A percentile compares a stretch with the other conserved stretches of the same genome.
phyloP scores from a whole-genome alignment of 1,284 basidiomycete species.

The Xanthoconium separans region DNA sequence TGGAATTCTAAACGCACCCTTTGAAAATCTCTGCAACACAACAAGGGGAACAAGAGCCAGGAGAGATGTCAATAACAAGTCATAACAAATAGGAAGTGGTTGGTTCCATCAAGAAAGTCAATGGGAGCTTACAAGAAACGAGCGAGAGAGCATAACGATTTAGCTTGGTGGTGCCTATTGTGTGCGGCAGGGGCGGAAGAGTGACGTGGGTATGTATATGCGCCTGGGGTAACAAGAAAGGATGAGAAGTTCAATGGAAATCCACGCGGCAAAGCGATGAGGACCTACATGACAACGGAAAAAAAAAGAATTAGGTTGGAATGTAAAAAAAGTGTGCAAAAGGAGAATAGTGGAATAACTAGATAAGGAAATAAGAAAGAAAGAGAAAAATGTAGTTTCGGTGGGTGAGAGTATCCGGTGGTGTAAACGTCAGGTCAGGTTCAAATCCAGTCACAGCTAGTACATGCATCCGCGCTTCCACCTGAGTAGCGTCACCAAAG shows the following conservation, averaged over 20 bases:
- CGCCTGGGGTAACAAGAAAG: conserved; percentile 24
- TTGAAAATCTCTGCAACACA: conserved; percentile 5
- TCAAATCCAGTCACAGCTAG: conserved; percentile 15
- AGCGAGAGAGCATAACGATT: conserved; percentile 28
- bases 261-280: conserved; percentile 22
- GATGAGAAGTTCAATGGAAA: conserved; percentile 8
- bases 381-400: conserved; percentile 11
- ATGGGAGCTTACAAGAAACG: conserved; percentile 21
- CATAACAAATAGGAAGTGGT: conserved; percentile 17
- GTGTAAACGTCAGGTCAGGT: conserved; percentile 16
- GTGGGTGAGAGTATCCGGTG: conserved; percentile 21
- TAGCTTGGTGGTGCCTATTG: conserved; percentile 22
- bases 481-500: conserved; percentile 5
- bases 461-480: conserved; percentile 11
- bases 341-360: conserved; percentile 24
- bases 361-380: conserved; percentile 33
- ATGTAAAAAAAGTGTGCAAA: conserved; percentile 18
- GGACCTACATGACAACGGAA: conserved; percentile 20
- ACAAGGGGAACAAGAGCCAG: conserved; percentile 10
- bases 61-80: conserved; percentile 22
- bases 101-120: conserved; percentile 12
- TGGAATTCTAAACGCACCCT: conserved; percentile 6
- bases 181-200: conserved; percentile 15
- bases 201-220: conserved; percentile 25
- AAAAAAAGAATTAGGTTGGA: conserved; percentile 21